A percentile compares a stretch with the other conserved stretches of the same genome.
phyloP scores from a whole-genome alignment of 2,329 filamentous ascomycete species.

The Phoma herbarum region DNA sequence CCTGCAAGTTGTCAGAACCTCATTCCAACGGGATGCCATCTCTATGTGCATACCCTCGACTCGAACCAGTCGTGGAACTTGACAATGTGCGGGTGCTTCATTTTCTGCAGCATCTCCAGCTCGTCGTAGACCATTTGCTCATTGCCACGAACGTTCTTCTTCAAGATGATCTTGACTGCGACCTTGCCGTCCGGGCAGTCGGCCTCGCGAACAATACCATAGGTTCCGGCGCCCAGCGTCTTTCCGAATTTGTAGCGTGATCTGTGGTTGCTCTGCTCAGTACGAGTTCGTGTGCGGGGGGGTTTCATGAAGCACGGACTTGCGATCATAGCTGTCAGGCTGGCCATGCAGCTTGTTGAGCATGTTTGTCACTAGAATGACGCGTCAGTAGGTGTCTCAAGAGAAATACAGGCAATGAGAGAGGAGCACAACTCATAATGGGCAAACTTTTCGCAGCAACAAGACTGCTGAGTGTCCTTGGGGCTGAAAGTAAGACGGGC shows the following conservation, averaged over 20 bases:
- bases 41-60: slow-evolving; percentile 73
- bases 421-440: slow-evolving; percentile 48
- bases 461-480: slow-evolving; percentile 39
- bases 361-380: slow-evolving; percentile 78
- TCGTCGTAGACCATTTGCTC: slow-evolving; percentile 99
- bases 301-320: slow-evolving; percentile 64
- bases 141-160: slow-evolving; percentile 98
- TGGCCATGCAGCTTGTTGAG: slow-evolving; percentile 95
- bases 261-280: slow-evolving; percentile 59
- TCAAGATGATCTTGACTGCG: slow-evolving; percentile 98
- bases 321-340: slow-evolving; percentile 98
- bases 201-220: slow-evolving; percentile 96
- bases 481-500: slow-evolving; percentile 43
- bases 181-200: slow-evolving; percentile 86
- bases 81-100: slow-evolving; percentile 95
- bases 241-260: slow-evolving; percentile 90
- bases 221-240: slow-evolving; percentile 94
- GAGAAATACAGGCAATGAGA: slow-evolving; percentile 10
- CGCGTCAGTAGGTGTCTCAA: slow-evolving; percentile 25
- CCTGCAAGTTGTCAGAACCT: slow-evolving; percentile 62
- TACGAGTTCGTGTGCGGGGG: slow-evolving; percentile 30
- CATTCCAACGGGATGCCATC: neutral
- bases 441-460: slow-evolving; percentile 36
- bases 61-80: slow-evolving; percentile 99
- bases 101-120: slow-evolving; percentile 87